Base-by-base conservation (phyloP, 2,329 filamentous ascomycete species). In the Verticillium isaacii region DNA sequence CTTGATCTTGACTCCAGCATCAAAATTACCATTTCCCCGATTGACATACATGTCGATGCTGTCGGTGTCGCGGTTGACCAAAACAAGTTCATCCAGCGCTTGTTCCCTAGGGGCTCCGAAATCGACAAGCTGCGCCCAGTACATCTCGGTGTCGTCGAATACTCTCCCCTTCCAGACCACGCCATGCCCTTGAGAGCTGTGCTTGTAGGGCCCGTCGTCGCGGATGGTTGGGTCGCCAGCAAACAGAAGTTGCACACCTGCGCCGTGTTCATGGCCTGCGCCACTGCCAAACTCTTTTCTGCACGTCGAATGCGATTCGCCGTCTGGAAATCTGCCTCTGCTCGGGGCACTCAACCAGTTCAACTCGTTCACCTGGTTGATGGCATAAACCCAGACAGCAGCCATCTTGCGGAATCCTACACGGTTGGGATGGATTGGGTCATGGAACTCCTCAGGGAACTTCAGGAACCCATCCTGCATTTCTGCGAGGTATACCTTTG, bases 181-280 rank as follows among this genome's bases (percentile, higher is more conserved):
- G 63, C 25, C 65, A 65, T 59, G 56, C 66, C 7, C 56, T 59
- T 29, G 65, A 14, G 62, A 64, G 3, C 61, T 60, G 60, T 74
- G 73, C 14, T 62, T 29, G 58, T 75, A 75, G 1, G 65, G 68
- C 8, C 69, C 68, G 60, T 75, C 70, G 12, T 73, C 54, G 12
- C 58, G 41, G 17, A 58, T 58, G 5, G 37, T 45, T 6, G 56
- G 7, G 36, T 58, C 37, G 23, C 36, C 56, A 23, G 56, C 56
- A 23, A 41, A 45, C 36, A 58, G 36, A 17, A 58, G 7, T 37
- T 58, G 25, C 15, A 39, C 37, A 2, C 36, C 56, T 8, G 36
- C 23, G 6, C 56, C 36, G 19, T 41, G 36, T 9, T n/a, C n/a
- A n/a, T 58, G 15, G 56, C 41, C 25, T 12, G 32, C 32, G 23